Base-by-base conservation (phyloP, 805 yeast genomes). In the Hanseniaspora thailandica region DNA sequence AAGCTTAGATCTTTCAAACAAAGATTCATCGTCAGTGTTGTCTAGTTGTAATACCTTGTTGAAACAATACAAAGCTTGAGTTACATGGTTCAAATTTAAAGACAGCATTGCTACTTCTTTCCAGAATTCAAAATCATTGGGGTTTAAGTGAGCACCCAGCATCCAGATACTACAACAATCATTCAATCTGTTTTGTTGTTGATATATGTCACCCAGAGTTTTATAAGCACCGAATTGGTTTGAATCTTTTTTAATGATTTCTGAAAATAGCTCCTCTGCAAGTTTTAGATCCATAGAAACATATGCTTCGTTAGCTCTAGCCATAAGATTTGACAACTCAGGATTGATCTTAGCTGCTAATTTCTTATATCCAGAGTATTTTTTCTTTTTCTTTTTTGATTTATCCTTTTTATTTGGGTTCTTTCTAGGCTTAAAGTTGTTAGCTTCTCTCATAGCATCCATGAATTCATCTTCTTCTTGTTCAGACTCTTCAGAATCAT, bases 81-180 rank as follows among this genome's bases (percentile, higher is more conserved):
- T 77, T 1, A 72, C 69, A 60, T 82, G 85, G 0, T 85, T 85
- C 59, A 84, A 67, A 38, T 80, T 81, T 1, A 70, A 73, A 52
- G 86, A 78, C 52, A 79, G 65, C 52, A 77, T 83, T 0, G 84
- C 97, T 28, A 93, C 84, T 28, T 75, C 75, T 35, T 80, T 78
- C 88, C 96, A 86, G 57, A 86, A 79, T 26, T 74, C 81, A 60
- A 80, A 78, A 67, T 89, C 95, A 65, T 80, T 76, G 0, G 86
- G 80, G 57, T 82, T 80, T 13, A 84, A 69, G 62, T 81, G 84
- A 0, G 96, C 89, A 28, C 95, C 93, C 52, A 85, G 61, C 59
- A 84, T 70, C 96, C 96, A 80, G 46, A 84, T 76, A 62, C 80
- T 80, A 64, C 95, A 81, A 64, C 95, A 78, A 62, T 84, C 83